Percentiles rank a stretch among this genome's conserved stretches.
Conservation (phyloP, 805 yeast species). For the Yamadazyma philogaea region DNA sequence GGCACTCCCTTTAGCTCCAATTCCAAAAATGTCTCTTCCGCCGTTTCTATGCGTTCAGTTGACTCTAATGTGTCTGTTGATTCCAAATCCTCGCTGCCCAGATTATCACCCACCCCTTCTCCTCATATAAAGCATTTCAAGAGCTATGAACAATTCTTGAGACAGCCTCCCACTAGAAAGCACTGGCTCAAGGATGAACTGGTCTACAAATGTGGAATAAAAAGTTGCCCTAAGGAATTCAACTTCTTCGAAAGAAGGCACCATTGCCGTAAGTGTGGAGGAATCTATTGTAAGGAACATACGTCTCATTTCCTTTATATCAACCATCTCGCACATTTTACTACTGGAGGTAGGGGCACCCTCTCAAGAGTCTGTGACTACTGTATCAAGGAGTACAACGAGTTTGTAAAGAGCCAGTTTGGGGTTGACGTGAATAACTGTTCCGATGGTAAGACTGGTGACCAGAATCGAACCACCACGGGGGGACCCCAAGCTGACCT, state of each 20-base stretch:
- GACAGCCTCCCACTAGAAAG: slow-evolving; percentile 49
- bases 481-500: too few species aligned
- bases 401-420: slow-evolving; percentile 41
- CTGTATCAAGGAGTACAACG: slow-evolving; percentile 63
- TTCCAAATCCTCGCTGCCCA: slow-evolving; percentile 17
- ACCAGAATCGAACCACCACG: neutral
- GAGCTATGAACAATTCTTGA: slow-evolving; percentile 26
- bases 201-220: slow-evolving; percentile 57
- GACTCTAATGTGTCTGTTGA: slow-evolving; percentile 32
- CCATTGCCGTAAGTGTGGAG: slow-evolving; percentile 85
- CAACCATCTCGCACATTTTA: slow-evolving; percentile 57
- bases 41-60: slow-evolving; percentile 28
- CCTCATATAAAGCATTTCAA: slow-evolving; percentile 9
- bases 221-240: slow-evolving; percentile 59
- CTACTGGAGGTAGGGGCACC: slow-evolving; percentile 65
- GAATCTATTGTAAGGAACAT: slow-evolving; percentile 71
- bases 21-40: slow-evolving; percentile 14
- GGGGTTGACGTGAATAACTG: slow-evolving; percentile 20
- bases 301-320: slow-evolving; percentile 54
- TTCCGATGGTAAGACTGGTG: neutral
- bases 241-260: slow-evolving; percentile 77
- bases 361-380: slow-evolving; percentile 67
- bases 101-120: slow-evolving; percentile 8
- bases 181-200: slow-evolving; percentile 77
- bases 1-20: neutral